Base-by-base conservation (phyloP, 495 filamentous ascomycete species). In the Trichoderma parareesei region DNA sequence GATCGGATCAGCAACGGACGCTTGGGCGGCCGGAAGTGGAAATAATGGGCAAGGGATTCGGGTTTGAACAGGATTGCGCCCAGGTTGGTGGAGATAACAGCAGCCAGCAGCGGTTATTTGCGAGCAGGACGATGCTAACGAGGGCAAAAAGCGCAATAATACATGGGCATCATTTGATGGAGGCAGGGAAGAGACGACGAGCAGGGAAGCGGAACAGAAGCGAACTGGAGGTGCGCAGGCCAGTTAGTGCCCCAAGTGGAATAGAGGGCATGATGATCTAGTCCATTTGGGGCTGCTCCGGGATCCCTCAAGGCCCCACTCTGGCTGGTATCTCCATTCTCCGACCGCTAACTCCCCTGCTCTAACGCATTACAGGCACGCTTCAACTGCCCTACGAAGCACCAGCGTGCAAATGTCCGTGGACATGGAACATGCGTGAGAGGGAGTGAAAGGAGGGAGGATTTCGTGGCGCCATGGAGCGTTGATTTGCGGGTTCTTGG, bases 1-100 rank as follows among this genome's bases (percentile, higher is more conserved):
- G 53, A 57, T 57, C 53, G 37, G 27, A 33, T 18, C 16, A 49
- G 18, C 16, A 57, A 35, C 53, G 11, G 53, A 33, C 27, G 27
- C 27, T 27, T 27, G 27, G 27, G 27, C 27, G 27, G 27, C 27
- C 27, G 27, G 27, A 41, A 41, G 33, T 57, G 33, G 53, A 37
- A 57, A 10, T 57, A n/a, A 27, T 27, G 27, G 53, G 27, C 27
- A 57, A 57, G 53, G 53, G 53, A 57, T 57, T 57, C 53, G 53
- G 53, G 53, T 33, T 57, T 57, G 53, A 57, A 14, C 27, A 57
- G 53, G 7, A 57, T 35, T 57, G 53, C 53, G 53, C 20, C 33
- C 33, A 11, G n/a, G 13, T 8, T 37, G 53, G 53, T 57, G 53
- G 53, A 57, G 53, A 35, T 57, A 57, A 57, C 20, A 11, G 10